Evolutionary conservation across 106 monocot genomes (phyloP), one percentile per base, ranked within the genome.

Genomic region (Iris macrosiphon): DNA sequence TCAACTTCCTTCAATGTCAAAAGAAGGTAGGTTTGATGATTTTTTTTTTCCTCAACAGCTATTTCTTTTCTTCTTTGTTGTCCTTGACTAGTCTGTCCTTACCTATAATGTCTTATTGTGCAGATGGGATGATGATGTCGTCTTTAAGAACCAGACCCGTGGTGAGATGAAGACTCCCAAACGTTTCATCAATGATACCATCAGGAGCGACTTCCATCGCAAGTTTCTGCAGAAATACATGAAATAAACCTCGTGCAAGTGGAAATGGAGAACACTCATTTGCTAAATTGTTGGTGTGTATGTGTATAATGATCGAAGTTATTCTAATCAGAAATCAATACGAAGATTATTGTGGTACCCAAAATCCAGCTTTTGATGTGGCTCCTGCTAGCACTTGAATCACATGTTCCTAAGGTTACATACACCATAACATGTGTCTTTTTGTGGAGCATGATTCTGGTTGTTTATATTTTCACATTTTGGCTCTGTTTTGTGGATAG

Each of bases 41-140:
- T n/a, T n/a, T n/a, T n/a, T n/a, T n/a, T n/a, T n/a, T n/a, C n/a
- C n/a, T n/a, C n/a, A n/a, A n/a, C n/a, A n/a, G 14, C 9, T 31
- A 11, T 12, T 16, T 14, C 6, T 3, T 34, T 10, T 8, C 28
- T 49, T 3, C 1, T 9, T 63, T 13, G 16, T 22, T 9, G 48
- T 15, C 16, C n/a, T n/a, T 26, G 4, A 15, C 19, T 52, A 31
- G 8, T 5, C 1, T 13, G n/a, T 45, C 20, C 11, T 34, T 42
- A 13, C 18, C 20, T 24, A 0, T n/a, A n/a, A n/a, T n/a, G n/a
- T 37, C 30, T n/a, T 18, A 38, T 23, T 7, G 18, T 68, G 41
- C 60, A 95, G 95, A 80, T 91, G 90, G 96, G 96, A 90, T 50
- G 96, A 87, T 68, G 96, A 87, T 60, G 96, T 90, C 6, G 96